These are phyloP conservation scores for Saussurea involucrata DNA, from an alignment of 129 eudicot genomes.

Conservation along the genomic window DNA sequence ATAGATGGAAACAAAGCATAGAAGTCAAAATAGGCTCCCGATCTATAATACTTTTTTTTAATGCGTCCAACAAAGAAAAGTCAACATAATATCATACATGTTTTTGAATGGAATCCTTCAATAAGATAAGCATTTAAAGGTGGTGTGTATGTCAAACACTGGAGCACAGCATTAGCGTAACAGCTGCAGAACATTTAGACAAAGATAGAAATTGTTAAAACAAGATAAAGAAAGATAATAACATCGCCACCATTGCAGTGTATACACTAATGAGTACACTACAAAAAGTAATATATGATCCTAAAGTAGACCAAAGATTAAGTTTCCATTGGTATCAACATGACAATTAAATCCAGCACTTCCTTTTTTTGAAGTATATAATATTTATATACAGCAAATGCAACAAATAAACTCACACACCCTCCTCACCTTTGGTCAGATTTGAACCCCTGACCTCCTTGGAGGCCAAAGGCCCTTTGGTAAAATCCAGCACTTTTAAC, in stretches of 20 bases:
- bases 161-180: slow-evolving; percentile 94
- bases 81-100: slow-evolving; percentile 52
- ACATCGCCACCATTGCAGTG: neutral
- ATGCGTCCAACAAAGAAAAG: neutral
- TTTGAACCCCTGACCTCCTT: too few species aligned
- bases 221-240: neutral
- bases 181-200: slow-evolving; percentile 60
- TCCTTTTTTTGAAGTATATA: too few species aligned
- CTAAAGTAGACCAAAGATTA: neutral
- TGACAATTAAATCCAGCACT: neutral
- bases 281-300: neutral
- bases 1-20: slow-evolving; percentile 3
- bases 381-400: too few species aligned
- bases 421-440: too few species aligned
- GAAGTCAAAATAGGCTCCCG: neutral
- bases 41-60: neutral
- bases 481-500: neutral
- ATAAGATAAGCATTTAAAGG: slow-evolving; percentile 82
- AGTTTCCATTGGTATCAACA: neutral
- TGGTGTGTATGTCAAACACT: slow-evolving; percentile 88
- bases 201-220: neutral
- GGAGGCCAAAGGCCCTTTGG: too few species aligned
- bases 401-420: too few species aligned
- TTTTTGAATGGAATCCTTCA: slow-evolving; percentile 75
- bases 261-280: neutral